Evolutionary conservation across 345 rosid species (phyloP).

Genomic region (Lepidium aucheri): DNA sequence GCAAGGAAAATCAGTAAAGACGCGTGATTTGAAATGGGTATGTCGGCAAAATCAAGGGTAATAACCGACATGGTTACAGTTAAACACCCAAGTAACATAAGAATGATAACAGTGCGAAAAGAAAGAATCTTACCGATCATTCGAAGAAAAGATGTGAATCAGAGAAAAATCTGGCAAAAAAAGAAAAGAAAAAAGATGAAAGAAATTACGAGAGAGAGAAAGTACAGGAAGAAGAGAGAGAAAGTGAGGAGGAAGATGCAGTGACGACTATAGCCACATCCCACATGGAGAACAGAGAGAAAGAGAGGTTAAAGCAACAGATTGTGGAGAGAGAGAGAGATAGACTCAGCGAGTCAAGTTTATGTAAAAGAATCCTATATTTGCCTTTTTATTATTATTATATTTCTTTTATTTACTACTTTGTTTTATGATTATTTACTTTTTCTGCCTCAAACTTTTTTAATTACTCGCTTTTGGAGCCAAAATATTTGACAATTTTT

Average conservation of each 20-base stretch:
- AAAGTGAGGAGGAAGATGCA: conserved; percentile 29
- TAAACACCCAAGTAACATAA: too few relatives aligned
- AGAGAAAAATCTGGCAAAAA: conserved; percentile 17
- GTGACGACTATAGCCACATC: conserved; percentile 30
- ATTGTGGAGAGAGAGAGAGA: conserved; percentile 18
- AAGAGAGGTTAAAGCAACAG: conserved; percentile 20
- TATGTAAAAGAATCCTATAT: conserved; percentile 23
- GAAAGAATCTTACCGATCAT: conserved; percentile 49
- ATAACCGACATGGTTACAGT: not conserved
- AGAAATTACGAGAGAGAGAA: conserved; percentile 9
- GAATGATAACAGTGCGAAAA: not conserved
- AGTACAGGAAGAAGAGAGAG: conserved; percentile 16
- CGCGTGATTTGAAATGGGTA: not conserved
- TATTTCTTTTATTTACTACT: not conserved
- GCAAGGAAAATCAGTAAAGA: not conserved
- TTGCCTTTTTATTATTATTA: conserved; percentile 5
- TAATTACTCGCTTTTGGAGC: not conserved
- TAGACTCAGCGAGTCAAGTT: conserved; percentile 15
- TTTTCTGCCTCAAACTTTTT: not conserved
- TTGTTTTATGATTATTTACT: not conserved
- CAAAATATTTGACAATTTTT: not conserved
- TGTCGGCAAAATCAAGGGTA: conserved; percentile 19
- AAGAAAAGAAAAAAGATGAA: not conserved
- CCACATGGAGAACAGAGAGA: conserved; percentile 19
- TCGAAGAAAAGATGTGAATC: conserved; percentile 29